Evolutionary conservation across 129 eudicot species (phyloP), one percentile per base, ranked within the genome.

Genomic region (Solidago caesia): DNA sequence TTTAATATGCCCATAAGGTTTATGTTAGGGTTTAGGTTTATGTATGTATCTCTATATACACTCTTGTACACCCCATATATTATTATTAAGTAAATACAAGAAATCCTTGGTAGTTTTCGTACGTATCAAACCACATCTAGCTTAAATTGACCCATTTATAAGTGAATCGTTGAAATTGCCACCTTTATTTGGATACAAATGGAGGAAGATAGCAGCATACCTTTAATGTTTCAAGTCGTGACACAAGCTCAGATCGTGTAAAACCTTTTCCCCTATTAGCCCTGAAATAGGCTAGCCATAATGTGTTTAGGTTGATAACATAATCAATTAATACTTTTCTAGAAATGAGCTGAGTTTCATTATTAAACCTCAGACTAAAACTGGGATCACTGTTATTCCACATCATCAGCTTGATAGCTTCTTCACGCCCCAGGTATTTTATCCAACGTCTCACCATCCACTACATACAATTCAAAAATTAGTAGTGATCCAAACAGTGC

Each of bases 381-480:
- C 83, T 74, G 57, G 98, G 98, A 81, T 84, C 84, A 49, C 73
- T 84, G 84, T 92, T 89, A 81, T 92, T 92, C 98, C 98, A 92
- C 67, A 59, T 84, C 98, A 92, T 92, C 66, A 92, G 84, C 85
- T 83, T 77, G 67, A 87, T 80, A 84, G 98, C 87, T 75, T 84
- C 90, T 74, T 89, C 95, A 53, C 61, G 87, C 61, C 98, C 98
- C 9, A 89, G 70, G 72, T 84, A 46, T 72, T 86, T 89, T 64
- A 83, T 86, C 98, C 96, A 92, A 26, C 98, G 87, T 77, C 96
- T 89, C 78, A 92, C 98, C 96, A 92, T 92, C 98, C 98, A 92
- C 98, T 92, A 74, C 68, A 67, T 5, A 66, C 59, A 55, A 12
- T 26, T 48, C 9, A 48, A 29, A 49, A 49, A 2, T 14, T 49